These are phyloP conservation scores for Sarocladium kiliense DNA, from an alignment of 2,329 filamentous ascomycete genomes.

Conservation along the genomic window DNA sequence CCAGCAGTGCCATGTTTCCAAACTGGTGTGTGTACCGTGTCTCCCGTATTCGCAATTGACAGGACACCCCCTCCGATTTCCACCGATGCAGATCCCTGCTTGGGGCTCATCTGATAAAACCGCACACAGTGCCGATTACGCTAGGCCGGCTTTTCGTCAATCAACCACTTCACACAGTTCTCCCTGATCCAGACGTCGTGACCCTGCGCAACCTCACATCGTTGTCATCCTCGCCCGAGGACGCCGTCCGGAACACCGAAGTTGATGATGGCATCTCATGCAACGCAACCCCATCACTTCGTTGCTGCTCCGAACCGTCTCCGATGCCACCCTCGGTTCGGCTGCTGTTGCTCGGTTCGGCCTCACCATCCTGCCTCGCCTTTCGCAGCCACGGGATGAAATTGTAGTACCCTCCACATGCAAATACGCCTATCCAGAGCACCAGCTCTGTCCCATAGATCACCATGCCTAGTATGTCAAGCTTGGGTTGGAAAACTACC, in stretches of 20 bases:
- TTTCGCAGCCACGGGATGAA: conserved; percentile 48
- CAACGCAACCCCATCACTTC: conserved; percentile 26
- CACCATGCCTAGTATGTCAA: conserved; percentile 58
- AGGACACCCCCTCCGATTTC: neutral
- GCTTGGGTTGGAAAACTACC: conserved; percentile 52
- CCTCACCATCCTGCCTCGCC: conserved; percentile 9
- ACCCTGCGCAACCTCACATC: neutral
- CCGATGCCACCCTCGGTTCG: neutral
- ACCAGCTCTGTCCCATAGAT: conserved; percentile 63
- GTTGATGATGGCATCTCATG: conserved; percentile 53
- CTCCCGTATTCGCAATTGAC: neutral
- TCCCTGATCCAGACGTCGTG: neutral
- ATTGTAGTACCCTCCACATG: conserved; percentile 46
- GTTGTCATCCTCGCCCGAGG: neutral
- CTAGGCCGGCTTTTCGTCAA: neutral
- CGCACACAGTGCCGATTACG: neutral
- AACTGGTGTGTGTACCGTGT: neutral
- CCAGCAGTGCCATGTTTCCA: neutral
- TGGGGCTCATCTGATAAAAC: neutral
- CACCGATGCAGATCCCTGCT: conserved; percentile 1
- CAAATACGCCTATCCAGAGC: conserved; percentile 52
- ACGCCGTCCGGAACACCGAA: conserved; percentile 56
- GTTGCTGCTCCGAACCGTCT: neutral
- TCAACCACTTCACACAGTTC: neutral
- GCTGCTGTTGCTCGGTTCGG: neutral